A percentile compares a stretch with the other conserved stretches of the same genome.
These are phyloP conservation scores for Venturia aucupariae DNA, from an alignment of 2,329 filamentous ascomycete species.

Conservation along the genomic window DNA sequence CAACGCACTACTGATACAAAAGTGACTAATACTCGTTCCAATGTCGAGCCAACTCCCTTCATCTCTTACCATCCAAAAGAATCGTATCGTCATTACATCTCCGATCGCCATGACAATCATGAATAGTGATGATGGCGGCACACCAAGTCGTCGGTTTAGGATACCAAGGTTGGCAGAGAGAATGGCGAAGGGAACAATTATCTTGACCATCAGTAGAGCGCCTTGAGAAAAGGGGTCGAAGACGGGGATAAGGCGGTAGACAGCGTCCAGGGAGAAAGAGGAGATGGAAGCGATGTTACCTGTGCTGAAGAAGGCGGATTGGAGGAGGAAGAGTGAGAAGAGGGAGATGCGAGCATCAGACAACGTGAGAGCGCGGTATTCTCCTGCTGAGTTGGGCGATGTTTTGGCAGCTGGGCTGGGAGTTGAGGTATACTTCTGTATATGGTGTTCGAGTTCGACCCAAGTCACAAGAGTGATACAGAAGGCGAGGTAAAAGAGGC, in stretches of 20 bases:
- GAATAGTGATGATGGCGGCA: constrained; percentile 82
- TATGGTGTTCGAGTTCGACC: constrained; percentile 82
- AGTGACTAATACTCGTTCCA: constrained; percentile 92
- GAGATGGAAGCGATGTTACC: constrained; percentile 93
- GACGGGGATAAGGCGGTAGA: constrained; percentile 75
- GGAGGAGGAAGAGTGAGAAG: constrained; percentile 91
- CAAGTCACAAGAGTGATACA: constrained; percentile 73
- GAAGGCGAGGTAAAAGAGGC: constrained; percentile 89
- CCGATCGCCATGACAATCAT: constrained; percentile 85
- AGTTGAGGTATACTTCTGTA: constrained; percentile 42
- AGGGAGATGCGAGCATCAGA: constrained; percentile 81
- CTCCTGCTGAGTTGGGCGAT: constrained; percentile 31
- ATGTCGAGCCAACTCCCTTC: constrained; percentile 98
- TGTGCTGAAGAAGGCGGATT: constrained; percentile 94
- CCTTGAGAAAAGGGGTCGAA: constrained; percentile 92
- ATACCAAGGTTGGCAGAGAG: constrained; percentile 93
- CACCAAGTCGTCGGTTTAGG: constrained; percentile 71
- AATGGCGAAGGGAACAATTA: constrained; percentile 86
- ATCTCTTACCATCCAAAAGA: constrained; percentile 96
- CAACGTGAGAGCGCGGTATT: constrained; percentile 61
- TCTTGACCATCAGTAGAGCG: constrained; percentile 75
- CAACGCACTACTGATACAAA: constrained; percentile 79
- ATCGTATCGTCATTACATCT: constrained; percentile 86
- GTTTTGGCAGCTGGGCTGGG: constrained; percentile 24
- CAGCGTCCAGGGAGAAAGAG: constrained; percentile 86